phyloP scores from a whole-genome alignment of 495 filamentous ascomycete species.

The Podospora bellae-mahoneyi region DNA sequence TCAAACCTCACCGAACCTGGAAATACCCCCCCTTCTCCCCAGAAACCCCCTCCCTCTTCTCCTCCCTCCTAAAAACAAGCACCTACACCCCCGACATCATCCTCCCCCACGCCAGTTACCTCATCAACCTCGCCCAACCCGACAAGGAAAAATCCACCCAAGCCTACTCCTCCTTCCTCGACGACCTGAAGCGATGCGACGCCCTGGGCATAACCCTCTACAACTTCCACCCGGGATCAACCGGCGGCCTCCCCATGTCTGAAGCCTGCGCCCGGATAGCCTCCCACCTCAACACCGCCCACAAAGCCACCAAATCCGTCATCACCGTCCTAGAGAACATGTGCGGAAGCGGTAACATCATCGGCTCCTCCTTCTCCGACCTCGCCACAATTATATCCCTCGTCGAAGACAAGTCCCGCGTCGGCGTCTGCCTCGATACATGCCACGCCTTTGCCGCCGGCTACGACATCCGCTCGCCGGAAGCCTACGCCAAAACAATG shows the following conservation, averaged over 20 bases:
- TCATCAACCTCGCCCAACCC: conserved; percentile 88
- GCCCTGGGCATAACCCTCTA: conserved; percentile 84
- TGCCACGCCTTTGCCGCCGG: conserved; percentile 93
- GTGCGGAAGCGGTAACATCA: conserved; percentile 84
- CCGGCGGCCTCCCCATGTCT: conserved; percentile 58
- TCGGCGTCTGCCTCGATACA: conserved; percentile 94
- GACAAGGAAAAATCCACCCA: conserved; percentile 78
- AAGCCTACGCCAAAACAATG: conserved; percentile 69
- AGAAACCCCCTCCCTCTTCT: conserved; percentile 65
- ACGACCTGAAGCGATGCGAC: conserved; percentile 86
- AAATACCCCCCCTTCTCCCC: conserved; percentile 70
- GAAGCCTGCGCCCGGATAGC: conserved; percentile 78
- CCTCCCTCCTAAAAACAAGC: conserved; percentile 60
- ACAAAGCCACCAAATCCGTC: conserved; percentile 68
- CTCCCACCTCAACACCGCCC: conserved; percentile 71
- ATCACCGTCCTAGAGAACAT: conserved; percentile 90
- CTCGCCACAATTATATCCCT: conserved; percentile 75
- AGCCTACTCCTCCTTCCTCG: conserved; percentile 80
- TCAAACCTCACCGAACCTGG: conserved; percentile 97
- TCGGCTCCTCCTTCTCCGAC: conserved; percentile 81
- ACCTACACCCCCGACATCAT: conserved; percentile 63
- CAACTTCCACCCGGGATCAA: conserved; percentile 94
- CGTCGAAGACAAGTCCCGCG: conserved; percentile 76
- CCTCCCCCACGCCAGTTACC: conserved; percentile 90
- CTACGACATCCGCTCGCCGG: conserved; percentile 78